Evolutionary conservation across 306 rosid species (phyloP).

Genomic region (Glycyrrhiza uralensis): DNA sequence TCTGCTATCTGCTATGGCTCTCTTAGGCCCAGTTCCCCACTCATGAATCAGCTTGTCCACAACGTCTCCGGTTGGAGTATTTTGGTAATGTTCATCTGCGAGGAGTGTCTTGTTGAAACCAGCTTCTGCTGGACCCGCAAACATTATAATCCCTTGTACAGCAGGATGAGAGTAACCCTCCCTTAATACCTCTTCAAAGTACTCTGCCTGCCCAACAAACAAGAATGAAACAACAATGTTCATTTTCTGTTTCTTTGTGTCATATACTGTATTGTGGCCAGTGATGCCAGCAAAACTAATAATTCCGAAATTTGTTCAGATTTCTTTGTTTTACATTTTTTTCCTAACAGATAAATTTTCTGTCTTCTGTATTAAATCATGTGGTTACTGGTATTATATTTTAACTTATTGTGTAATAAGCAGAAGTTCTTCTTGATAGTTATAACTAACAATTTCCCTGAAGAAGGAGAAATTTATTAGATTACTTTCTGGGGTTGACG

Average conservation of each 20-base stretch:
- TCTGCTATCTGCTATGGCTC: slow-evolving; percentile 41
- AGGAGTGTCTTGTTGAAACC: slow-evolving; percentile 52
- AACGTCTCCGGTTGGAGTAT: slow-evolving; percentile 64
- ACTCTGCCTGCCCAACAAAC: slow-evolving; percentile 45
- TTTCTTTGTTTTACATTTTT: neutral
- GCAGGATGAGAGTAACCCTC: slow-evolving; percentile 72
- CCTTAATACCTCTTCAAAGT: slow-evolving; percentile 62
- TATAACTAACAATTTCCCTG: neutral
- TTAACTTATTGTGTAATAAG: neutral
- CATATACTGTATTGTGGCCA: neutral
- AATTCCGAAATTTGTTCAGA: neutral
- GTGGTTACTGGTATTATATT: neutral
- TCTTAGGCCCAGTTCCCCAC: slow-evolving; percentile 47
- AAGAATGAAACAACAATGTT: neutral
- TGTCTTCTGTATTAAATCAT: neutral
- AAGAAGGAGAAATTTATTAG: neutral
- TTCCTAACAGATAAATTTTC: neutral
- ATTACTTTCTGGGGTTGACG: neutral
- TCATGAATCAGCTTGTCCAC: slow-evolving; percentile 69
- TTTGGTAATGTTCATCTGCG: slow-evolving; percentile 50
- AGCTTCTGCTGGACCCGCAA: slow-evolving; percentile 61
- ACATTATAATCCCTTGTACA: slow-evolving; percentile 77
- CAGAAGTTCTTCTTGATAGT: neutral
- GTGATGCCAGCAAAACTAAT: neutral
- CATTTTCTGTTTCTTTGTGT: neutral